A percentile compares a stretch with the other conserved stretches of the same genome.
Evolutionary conservation across 768 basidiomycete genomes (phyloP).

Genomic region (Coprinopsis strossmayeri): DNA sequence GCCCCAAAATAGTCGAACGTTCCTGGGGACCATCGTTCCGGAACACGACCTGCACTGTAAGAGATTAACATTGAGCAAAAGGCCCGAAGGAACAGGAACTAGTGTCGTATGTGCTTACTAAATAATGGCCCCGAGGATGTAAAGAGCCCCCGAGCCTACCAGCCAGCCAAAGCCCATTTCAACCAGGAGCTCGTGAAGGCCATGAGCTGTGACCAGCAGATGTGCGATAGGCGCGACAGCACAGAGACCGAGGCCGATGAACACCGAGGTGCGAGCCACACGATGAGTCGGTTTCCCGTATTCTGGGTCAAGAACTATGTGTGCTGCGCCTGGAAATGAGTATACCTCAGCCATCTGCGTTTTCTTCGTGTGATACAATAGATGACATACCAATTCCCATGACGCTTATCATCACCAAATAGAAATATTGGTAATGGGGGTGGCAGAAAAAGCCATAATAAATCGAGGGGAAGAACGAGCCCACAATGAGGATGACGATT

Average conservation of each 20-base stretch:
- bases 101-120: conserved; percentile 51
- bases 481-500: conserved; percentile 71
- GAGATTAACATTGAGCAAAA: background rate
- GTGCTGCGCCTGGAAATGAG: conserved; percentile 61
- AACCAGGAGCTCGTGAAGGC: conserved; percentile 41
- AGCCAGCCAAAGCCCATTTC: conserved; percentile 73
- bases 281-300: conserved; percentile 73
- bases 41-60: conserved; percentile 72
- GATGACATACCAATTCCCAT: conserved; percentile 50
- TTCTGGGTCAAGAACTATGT: conserved; percentile 71
- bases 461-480: conserved; percentile 71
- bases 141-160: conserved; percentile 60
- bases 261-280: conserved; percentile 69
- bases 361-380: too few species aligned
- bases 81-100: conserved; percentile 15
- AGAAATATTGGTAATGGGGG: conserved; percentile 42
- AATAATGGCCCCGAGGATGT: conserved; percentile 72
- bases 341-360: too few species aligned
- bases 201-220: conserved; percentile 48
- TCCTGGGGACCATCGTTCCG: conserved; percentile 70
- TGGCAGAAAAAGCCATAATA: conserved; percentile 78
- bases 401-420: conserved; percentile 43
- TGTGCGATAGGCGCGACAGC: conserved; percentile 68
- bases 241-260: conserved; percentile 70
- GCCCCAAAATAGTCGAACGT: conserved; percentile 73